A percentile compares a stretch with the other conserved stretches of the same genome.
Conservation (phyloP, 768 basidiomycete species). For the Auricularia cornea region DNA sequence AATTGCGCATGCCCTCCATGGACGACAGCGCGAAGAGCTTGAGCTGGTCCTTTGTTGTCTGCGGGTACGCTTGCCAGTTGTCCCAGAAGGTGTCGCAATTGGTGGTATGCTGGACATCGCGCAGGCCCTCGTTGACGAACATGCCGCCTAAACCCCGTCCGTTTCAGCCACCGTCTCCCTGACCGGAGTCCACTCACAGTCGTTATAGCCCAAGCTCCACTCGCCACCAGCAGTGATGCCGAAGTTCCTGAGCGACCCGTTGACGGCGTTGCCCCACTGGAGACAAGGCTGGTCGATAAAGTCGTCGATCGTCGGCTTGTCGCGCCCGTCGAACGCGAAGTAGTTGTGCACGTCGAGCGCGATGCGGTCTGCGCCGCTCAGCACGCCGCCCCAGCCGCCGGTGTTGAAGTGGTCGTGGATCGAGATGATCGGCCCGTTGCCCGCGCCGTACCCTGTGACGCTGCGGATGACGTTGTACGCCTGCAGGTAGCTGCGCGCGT, state of each 20-base stretch:
- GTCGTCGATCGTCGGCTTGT: conserved; percentile 18
- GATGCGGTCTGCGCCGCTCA: conserved; percentile 51
- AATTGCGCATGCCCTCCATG: conserved; percentile 63
- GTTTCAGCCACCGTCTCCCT: background rate
- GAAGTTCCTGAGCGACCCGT: conserved; percentile 41
- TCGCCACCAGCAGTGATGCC: conserved; percentile 73
- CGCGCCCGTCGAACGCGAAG: conserved; percentile 45
- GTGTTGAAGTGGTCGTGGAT: conserved; percentile 61
- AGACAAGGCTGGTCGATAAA: conserved; percentile 17
- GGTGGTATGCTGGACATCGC: background rate
- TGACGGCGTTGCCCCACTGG: conserved; percentile 29
- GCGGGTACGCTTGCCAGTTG: background rate
- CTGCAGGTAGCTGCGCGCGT: background rate
- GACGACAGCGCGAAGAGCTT: conserved; percentile 42
- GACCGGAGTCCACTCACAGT: background rate
- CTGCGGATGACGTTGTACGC: background rate
- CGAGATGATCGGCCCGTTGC: conserved; percentile 47
- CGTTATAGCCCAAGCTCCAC: conserved; percentile 44
- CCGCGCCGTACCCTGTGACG: conserved; percentile 52
- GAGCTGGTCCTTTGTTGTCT: conserved; percentile 39
- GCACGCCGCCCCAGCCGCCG: conserved; percentile 38
- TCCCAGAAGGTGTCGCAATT: background rate
- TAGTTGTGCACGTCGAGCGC: conserved; percentile 65
- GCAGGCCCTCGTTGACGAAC: background rate
- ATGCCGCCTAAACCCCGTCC: background rate